Percentiles rank a stretch among this genome's conserved stretches.
Conservation (phyloP, 1,139 yeast genomes). For the Meyerozyma smithsonii region DNA sequence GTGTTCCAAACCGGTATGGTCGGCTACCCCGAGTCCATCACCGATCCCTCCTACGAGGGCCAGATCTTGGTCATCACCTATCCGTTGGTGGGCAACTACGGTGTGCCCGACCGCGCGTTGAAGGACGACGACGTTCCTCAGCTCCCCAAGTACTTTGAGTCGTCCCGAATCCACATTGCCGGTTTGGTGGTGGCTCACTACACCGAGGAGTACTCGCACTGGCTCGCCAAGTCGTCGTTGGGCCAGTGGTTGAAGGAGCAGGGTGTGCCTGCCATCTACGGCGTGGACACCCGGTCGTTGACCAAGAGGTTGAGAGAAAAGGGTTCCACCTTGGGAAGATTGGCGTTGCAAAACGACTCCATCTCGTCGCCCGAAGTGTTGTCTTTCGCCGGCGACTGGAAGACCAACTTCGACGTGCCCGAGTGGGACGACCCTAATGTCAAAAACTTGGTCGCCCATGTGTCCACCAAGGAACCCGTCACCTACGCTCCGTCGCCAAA, state of each 20-base stretch:
- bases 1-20: slow-evolving; percentile 99
- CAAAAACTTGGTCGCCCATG: slow-evolving; percentile 86
- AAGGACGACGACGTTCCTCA: slow-evolving; percentile 71
- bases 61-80: slow-evolving; percentile 95
- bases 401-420: slow-evolving; percentile 61
- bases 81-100: slow-evolving; percentile 97
- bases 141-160: slow-evolving; percentile 90
- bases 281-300: slow-evolving; percentile 93
- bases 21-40: slow-evolving; percentile 97
- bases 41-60: slow-evolving; percentile 98
- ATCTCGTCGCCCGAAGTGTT: slow-evolving; percentile 35
- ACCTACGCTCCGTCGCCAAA: slow-evolving; percentile 59
- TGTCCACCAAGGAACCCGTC: slow-evolving; percentile 72
- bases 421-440: slow-evolving; percentile 94
- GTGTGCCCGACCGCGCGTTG: slow-evolving; percentile 88
- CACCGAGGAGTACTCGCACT: slow-evolving; percentile 94
- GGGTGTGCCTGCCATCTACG: slow-evolving; percentile 93
- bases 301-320: slow-evolving; percentile 88
- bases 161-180: slow-evolving; percentile 87
- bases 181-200: slow-evolving; percentile 97
- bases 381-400: slow-evolving; percentile 45
- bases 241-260: slow-evolving; percentile 92
- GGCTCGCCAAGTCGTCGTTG: slow-evolving; percentile 84
- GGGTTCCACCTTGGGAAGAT: slow-evolving; percentile 92
- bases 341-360: slow-evolving; percentile 53